Conservation (phyloP, 257 asterid species). For the Solanum tacnaense region DNA sequence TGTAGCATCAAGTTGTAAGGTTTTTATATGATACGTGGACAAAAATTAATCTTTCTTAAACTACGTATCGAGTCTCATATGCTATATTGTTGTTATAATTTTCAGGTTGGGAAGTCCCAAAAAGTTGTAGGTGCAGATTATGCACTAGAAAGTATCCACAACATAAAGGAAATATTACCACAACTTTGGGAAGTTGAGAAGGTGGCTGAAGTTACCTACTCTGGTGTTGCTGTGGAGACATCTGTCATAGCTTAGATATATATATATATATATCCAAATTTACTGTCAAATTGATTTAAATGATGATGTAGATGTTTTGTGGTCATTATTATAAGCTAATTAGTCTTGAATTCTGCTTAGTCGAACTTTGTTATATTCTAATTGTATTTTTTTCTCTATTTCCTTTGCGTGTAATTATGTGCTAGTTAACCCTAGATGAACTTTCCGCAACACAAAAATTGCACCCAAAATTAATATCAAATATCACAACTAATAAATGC, state of each 20-base stretch:
- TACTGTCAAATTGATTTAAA: too few species aligned
- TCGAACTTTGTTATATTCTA: not conserved
- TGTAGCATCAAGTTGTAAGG: not conserved
- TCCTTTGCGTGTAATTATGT: not conserved
- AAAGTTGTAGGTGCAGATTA: constrained; percentile 85
- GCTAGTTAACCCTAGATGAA: not conserved
- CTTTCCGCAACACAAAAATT: not conserved
- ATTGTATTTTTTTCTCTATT: too few species aligned
- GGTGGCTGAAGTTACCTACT: constrained; percentile 43
- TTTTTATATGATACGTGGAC: not conserved
- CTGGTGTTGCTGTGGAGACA: constrained; percentile 69
- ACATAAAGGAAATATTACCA: constrained; percentile 82
- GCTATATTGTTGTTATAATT: not conserved
- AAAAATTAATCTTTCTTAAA: not conserved
- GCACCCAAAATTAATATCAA: not conserved
- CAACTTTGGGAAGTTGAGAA: constrained; percentile 71
- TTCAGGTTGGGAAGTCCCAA: constrained; percentile 76
- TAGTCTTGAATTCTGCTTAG: not conserved
- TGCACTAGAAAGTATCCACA: constrained; percentile 81
- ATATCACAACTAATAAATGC: too few species aligned
- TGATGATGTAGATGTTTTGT: not conserved
- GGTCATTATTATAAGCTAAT: not conserved
- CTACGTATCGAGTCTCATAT: not conserved
- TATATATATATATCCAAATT: too few species aligned
- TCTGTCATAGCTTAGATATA: constrained; percentile 54